phyloP scores from a whole-genome alignment of 1,284 basidiomycete genomes.

The Ustilago trichophora region DNA sequence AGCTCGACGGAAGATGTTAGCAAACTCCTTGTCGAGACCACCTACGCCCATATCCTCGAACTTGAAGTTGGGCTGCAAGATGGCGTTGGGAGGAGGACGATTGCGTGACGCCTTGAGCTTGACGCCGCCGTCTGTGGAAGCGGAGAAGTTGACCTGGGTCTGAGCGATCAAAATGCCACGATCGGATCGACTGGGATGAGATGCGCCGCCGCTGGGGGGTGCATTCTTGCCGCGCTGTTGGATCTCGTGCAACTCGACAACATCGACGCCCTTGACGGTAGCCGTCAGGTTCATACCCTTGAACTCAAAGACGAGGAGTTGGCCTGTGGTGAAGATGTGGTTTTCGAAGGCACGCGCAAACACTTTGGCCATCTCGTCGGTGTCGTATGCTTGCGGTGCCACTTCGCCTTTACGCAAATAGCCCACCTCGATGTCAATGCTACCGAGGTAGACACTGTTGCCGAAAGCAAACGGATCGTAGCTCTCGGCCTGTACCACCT shows the following conservation, averaged over 20 bases:
- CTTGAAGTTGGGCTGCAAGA: conserved; percentile 97
- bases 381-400: conserved; percentile 68
- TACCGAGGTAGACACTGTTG: conserved; percentile 58
- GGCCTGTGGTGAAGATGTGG: conserved; percentile 72
- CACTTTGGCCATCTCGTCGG: conserved; percentile 82
- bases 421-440: conserved; percentile 59
- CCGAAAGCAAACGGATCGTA: conserved; percentile 60
- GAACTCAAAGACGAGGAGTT: conserved; percentile 87
- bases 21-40: conserved; percentile 93
- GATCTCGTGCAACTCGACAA: conserved; percentile 71
- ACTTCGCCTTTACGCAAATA: conserved; percentile 54
- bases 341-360: conserved; percentile 79
- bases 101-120: conserved; percentile 92
- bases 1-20: conserved; percentile 95
- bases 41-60: conserved; percentile 99
- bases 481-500: conserved; percentile 55
- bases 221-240: conserved; percentile 29
- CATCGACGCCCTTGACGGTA: conserved; percentile 75
- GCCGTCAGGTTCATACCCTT: conserved; percentile 85
- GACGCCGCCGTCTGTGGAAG: conserved; percentile 80
- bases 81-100: conserved; percentile 92
- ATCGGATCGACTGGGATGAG: conserved; percentile 41
- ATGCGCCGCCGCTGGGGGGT: conserved; percentile 63
- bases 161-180: conserved; percentile 85
- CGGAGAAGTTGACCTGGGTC: conserved; percentile 88